phyloP scores from a whole-genome alignment of 2,329 filamentous ascomycete species.

The Colletotrichum nymphaeae region DNA sequence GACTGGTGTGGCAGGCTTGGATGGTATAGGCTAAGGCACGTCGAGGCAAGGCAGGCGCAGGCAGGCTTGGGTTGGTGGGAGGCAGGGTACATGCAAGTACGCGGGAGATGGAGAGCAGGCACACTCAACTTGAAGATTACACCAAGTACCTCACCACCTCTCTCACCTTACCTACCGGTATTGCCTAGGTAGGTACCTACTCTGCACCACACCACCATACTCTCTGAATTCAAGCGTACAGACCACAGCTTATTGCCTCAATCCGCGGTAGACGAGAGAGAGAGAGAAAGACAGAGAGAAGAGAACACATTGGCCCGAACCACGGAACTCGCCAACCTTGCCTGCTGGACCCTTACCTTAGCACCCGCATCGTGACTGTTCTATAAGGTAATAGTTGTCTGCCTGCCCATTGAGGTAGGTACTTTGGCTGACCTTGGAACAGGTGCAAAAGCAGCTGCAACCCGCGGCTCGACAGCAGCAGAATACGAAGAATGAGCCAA shows the following conservation, averaged over 20 bases:
- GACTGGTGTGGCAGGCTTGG: conserved; percentile 29
- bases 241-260: neutral
- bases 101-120: neutral
- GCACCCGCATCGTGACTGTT: neutral
- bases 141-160: neutral
- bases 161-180: too few species aligned
- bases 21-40: conserved; percentile 30
- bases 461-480: conserved; percentile 5
- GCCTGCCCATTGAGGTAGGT: neutral
- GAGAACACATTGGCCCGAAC: neutral
- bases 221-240: neutral
- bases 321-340: neutral
- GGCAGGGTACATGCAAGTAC: conserved; percentile 26
- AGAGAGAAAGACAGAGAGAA: neutral
- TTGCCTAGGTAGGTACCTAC: too few species aligned
- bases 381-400: neutral
- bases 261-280: too few species aligned
- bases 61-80: conserved; percentile 7
- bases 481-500: conserved; percentile 26
- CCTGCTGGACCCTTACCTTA: too few species aligned
- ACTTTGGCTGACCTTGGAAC: conserved; percentile 13
- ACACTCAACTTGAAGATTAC: conserved; percentile 5
- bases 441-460: conserved; percentile 14
- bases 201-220: too few species aligned
- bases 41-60: conserved; percentile 21